These are phyloP conservation scores for Pisolithus tinctorius DNA, from an alignment of 768 basidiomycete genomes.

Conservation along the genomic window DNA sequence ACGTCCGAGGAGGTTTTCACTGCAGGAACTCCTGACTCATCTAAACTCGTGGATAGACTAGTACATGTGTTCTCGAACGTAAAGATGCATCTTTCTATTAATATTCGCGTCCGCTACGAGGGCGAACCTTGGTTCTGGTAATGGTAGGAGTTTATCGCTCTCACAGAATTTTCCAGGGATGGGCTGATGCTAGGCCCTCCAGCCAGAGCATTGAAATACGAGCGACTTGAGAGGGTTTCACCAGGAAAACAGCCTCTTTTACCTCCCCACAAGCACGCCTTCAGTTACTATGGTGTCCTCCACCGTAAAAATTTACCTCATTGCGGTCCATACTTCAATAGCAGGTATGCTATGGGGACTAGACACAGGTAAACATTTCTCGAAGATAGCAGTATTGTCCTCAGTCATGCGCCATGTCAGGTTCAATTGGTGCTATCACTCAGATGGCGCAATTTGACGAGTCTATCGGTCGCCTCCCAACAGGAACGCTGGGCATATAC, in stretches of 20 bases:
- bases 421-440: slow-evolving; percentile 38
- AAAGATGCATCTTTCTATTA: no score
- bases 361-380: slow-evolving; percentile 19
- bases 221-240: not conserved
- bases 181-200: not conserved
- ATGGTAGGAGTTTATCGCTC: no score
- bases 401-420: slow-evolving; percentile 4
- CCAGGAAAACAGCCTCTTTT: not conserved
- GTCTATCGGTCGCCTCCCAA: slow-evolving; percentile 31
- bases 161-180: not conserved
- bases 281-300: slow-evolving; percentile 8
- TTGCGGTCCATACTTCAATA: slow-evolving; percentile 20
- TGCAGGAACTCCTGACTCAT: no score
- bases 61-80: no score
- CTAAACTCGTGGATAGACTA: no score
- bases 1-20: no score
- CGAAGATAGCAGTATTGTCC: not conserved
- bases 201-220: not conserved
- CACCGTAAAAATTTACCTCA: slow-evolving; percentile 17
- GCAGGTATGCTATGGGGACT: slow-evolving; percentile 26
- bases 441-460: slow-evolving; percentile 39
- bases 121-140: no score
- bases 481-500: slow-evolving; percentile 36
- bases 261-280: not conserved
- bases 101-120: no score